A percentile compares a stretch with the other conserved stretches of the same genome.
These are phyloP conservation scores for Phialocephala subalpina DNA, from an alignment of 2,329 filamentous ascomycete species.

Conservation along the genomic window DNA sequence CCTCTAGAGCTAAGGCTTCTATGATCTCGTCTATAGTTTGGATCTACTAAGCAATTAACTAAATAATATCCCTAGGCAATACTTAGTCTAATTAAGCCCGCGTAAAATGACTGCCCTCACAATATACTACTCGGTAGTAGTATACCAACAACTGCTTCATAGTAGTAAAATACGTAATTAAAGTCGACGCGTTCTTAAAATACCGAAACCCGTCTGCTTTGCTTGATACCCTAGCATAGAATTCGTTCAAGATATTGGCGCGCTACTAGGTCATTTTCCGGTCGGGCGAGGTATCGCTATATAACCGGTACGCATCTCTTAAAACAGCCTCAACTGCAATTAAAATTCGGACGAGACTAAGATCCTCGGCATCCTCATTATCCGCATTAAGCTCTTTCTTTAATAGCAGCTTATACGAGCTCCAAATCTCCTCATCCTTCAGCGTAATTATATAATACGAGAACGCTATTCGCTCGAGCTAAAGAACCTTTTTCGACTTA, in stretches of 20 bases:
- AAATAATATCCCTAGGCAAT: too few species aligned
- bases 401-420: slow-evolving; percentile 24
- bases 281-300: slow-evolving; percentile 22
- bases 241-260: slow-evolving; percentile 29
- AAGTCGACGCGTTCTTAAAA: slow-evolving; percentile 23
- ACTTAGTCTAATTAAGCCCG: too few species aligned
- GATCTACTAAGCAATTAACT: too few species aligned
- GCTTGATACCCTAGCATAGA: slow-evolving; percentile 17
- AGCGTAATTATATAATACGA: slow-evolving; percentile 16
- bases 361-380: slow-evolving; percentile 17
- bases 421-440: slow-evolving; percentile 29
- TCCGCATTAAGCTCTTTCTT: slow-evolving; percentile 26
- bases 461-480: slow-evolving; percentile 21
- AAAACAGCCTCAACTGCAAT: too few species aligned
- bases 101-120: too few species aligned
- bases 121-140: too few species aligned
- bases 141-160: too few species aligned
- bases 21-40: too few species aligned
- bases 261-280: slow-evolving; percentile 28
- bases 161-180: slow-evolving; percentile 28
- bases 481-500: slow-evolving; percentile 21
- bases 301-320: slow-evolving; percentile 29
- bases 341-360: slow-evolving; percentile 23
- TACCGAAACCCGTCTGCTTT: slow-evolving; percentile 21
- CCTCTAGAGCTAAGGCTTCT: too few species aligned